A percentile compares a stretch with the other conserved stretches of the same genome.
Evolutionary conservation across 352 stramenopile species (phyloP).

Genomic region (Globisporangium splendens): DNA sequence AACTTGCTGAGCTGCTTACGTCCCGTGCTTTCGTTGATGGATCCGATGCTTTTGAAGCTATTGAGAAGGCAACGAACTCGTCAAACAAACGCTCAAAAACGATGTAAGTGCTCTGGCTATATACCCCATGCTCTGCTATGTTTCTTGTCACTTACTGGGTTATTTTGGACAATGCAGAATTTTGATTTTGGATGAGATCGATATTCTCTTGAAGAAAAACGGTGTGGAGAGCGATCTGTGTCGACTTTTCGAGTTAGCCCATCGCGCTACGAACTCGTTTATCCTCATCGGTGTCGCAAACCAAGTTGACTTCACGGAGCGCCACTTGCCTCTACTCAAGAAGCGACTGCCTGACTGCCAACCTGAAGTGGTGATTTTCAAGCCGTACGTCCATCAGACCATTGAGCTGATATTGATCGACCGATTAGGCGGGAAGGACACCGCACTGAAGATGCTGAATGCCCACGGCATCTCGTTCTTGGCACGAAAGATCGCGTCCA

Average conservation of each 20-base stretch:
- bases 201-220: conserved; percentile 63
- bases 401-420: conserved; percentile 77
- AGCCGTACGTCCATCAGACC: conserved; percentile 72
- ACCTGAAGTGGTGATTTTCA: conserved; percentile 71
- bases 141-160: neutral
- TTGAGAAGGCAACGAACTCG: conserved; percentile 48
- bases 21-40: conserved; percentile 36
- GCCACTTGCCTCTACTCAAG: conserved; percentile 59
- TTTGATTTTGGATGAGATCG: conserved; percentile 82
- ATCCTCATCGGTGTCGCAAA: conserved; percentile 82
- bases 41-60: conserved; percentile 60
- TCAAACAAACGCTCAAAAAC: conserved; percentile 46
- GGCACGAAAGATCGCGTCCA: conserved; percentile 75
- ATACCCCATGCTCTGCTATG: neutral
- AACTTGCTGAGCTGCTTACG: conserved; percentile 54
- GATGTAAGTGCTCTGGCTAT: conserved; percentile 25
- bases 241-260: conserved; percentile 73
- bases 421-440: conserved; percentile 47
- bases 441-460: conserved; percentile 53
- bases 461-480: conserved; percentile 72
- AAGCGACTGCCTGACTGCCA: conserved; percentile 46
- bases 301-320: conserved; percentile 82
- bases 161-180: conserved; percentile 28
- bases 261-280: conserved; percentile 54
- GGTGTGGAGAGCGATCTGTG: conserved; percentile 67